Conservation (phyloP, 345 rosid genomes). For the Citrus mangshanensis region DNA sequence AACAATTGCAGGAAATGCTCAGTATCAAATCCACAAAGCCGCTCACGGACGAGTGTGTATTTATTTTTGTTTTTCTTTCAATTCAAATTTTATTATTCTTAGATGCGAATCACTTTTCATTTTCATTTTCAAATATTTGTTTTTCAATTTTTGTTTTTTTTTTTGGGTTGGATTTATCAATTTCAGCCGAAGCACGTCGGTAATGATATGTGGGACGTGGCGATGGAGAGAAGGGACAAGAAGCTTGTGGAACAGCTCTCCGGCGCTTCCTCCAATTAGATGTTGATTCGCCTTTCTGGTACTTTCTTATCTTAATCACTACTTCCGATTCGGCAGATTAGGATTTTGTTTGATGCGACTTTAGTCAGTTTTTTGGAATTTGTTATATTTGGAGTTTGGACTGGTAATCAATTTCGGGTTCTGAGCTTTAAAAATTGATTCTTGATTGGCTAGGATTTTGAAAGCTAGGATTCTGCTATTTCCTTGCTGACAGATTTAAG, state of each 20-base stretch:
- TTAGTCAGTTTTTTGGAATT: neutral
- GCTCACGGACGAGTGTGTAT: slow-evolving; percentile 73
- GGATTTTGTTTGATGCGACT: neutral
- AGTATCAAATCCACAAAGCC: slow-evolving; percentile 85
- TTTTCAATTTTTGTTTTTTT: neutral
- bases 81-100: slow-evolving; percentile 2
- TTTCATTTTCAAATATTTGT: neutral
- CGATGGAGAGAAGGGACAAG: slow-evolving; percentile 95
- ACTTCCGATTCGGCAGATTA: neutral
- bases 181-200: slow-evolving; percentile 90
- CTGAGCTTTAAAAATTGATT: neutral
- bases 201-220: slow-evolving; percentile 87
- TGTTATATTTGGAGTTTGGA: neutral
- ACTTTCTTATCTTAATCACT: neutral
- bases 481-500: neutral
- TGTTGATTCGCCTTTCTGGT: slow-evolving; percentile 13
- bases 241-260: slow-evolving; percentile 59
- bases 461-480: neutral
- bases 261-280: slow-evolving; percentile 42
- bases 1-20: slow-evolving; percentile 76
- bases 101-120: slow-evolving; percentile 6
- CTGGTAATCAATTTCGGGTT: neutral
- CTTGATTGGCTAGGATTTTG: neutral
- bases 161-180: neutral
- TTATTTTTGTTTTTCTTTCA: neutral